These are phyloP conservation scores for Microdochium bolleyi DNA, from an alignment of 2,329 filamentous ascomycete species.

Conservation along the genomic window DNA sequence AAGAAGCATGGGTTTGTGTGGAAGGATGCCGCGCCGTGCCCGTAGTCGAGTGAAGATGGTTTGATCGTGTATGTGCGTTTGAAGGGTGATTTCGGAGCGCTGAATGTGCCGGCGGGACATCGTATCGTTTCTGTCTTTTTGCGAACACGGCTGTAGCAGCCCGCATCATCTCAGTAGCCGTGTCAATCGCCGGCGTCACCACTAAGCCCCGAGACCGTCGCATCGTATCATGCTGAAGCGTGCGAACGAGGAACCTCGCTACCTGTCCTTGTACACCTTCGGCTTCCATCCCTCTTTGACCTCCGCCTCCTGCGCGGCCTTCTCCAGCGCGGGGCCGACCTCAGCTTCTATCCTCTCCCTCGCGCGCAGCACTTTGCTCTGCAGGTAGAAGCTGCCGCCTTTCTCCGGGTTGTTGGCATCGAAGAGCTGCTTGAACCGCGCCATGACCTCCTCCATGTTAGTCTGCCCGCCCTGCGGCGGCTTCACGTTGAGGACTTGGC, in stretches of 20 bases:
- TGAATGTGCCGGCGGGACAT: too few species aligned
- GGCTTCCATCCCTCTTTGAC: conserved; percentile 83
- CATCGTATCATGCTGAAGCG: too few species aligned
- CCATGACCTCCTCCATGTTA: conserved; percentile 71
- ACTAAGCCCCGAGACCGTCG: too few species aligned
- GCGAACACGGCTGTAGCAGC: too few species aligned
- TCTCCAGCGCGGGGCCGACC: conserved; percentile 62
- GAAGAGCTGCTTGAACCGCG: conserved; percentile 89
- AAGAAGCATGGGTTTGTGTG: neutral
- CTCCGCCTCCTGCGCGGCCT: conserved; percentile 68
- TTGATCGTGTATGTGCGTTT: too few species aligned
- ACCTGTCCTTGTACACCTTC: conserved; percentile 87
- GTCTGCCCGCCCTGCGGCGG: conserved; percentile 71
- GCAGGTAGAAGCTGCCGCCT: conserved; percentile 94
- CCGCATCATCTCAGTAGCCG: too few species aligned
- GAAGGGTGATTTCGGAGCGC: too few species aligned
- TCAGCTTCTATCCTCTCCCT: conserved; percentile 89
- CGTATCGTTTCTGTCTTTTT: too few species aligned
- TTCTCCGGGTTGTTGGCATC: conserved; percentile 92
- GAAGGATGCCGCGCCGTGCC: neutral
- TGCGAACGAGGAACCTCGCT: conserved; percentile 9
- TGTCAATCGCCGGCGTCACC: too few species aligned
- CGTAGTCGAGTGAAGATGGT: neutral
- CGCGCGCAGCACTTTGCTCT: conserved; percentile 91
- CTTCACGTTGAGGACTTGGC: conserved; percentile 93